Base-by-base conservation (phyloP, 768 basidiomycete genomes). In the Naganishia kalamii region DNA sequence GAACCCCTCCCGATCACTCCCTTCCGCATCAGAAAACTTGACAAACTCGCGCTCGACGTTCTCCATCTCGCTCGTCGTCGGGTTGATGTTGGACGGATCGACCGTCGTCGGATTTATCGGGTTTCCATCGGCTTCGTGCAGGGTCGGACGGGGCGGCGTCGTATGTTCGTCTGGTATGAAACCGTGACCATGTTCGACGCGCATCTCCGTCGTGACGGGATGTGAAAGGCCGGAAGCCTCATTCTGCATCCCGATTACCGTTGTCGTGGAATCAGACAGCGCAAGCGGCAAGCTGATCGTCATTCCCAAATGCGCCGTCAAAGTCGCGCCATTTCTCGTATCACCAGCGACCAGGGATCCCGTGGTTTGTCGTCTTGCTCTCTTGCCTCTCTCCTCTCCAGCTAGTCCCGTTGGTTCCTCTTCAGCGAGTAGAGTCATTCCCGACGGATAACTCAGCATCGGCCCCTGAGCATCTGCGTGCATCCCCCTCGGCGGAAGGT, bases 21-120 rank as follows among this genome's bases (percentile, higher is more conserved):
- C n/a, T n/a, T n/a, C n/a, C n/a, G n/a, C 54, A 57, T 57, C 54
- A 21, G 54, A 57, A 27, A 57, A 57, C 35, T 57, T 57, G n/a
- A 57, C 54, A 41, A 57, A 57, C 23, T 57, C 54, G n/a, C 54
- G 54, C 23, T 57, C 54, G 35, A 57, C 54, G 35, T 33, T 57
- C 54, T 57, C 54, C 54, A 57, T 57, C 54, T 57, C 54, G 35
- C n/a, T 57, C 23, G 40, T 40, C 21, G 37, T 4, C 27, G 54
- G 1, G 21, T 25, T 8, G n/a, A n/a, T n/a, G n/a, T n/a, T n/a
- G n/a, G n/a, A n/a, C n/a, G 48, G 27, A 11, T 49, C 48, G 12
- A 49, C 19, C 27, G 19, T 17, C 48, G 23, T 49, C 4, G 48
- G 27, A 5, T 30, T 17, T 6, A 15, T 29, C 4, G 8, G 27